Evolutionary conservation across 768 basidiomycete species (phyloP).

Genomic region (Macrolepiota albuminosa): DNA sequence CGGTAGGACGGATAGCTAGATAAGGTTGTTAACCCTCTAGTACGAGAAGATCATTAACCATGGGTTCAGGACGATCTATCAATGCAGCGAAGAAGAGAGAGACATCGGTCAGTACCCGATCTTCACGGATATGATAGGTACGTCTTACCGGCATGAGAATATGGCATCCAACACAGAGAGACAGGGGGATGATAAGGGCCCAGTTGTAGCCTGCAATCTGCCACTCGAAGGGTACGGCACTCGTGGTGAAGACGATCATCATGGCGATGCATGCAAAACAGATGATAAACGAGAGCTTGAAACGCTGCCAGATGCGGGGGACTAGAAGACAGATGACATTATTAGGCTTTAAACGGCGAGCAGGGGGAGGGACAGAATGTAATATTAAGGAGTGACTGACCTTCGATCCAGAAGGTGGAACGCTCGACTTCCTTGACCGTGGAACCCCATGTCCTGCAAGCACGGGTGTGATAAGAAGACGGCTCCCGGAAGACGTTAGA

Average conservation of each 20-base stretch:
- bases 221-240: slow-evolving; percentile 60
- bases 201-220: slow-evolving; percentile 58
- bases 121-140: neutral
- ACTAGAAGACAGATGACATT: slow-evolving; percentile 30
- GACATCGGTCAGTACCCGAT: neutral
- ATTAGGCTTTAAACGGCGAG: neutral
- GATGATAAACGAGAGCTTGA: slow-evolving; percentile 68
- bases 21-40: slow-evolving; percentile 17
- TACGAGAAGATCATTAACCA: slow-evolving; percentile 83
- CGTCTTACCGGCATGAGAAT: slow-evolving; percentile 65
- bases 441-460: slow-evolving; percentile 47
- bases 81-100: slow-evolving; percentile 6
- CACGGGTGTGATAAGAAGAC: neutral
- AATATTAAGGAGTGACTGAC: slow-evolving; percentile 14
- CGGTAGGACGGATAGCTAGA: neutral
- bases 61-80: slow-evolving; percentile 72
- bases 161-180: slow-evolving; percentile 63
- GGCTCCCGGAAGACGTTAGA: neutral
- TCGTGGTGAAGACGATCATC: slow-evolving; percentile 57
- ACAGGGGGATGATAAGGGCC: slow-evolving; percentile 72
- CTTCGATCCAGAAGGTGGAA: slow-evolving; percentile 86
- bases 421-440: slow-evolving; percentile 79
- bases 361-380: neutral
- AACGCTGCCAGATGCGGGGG: slow-evolving; percentile 76
- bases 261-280: slow-evolving; percentile 53